These are phyloP conservation scores for Boletus vinaceobasis DNA, from an alignment of 768 basidiomycete species.

Conservation along the genomic window DNA sequence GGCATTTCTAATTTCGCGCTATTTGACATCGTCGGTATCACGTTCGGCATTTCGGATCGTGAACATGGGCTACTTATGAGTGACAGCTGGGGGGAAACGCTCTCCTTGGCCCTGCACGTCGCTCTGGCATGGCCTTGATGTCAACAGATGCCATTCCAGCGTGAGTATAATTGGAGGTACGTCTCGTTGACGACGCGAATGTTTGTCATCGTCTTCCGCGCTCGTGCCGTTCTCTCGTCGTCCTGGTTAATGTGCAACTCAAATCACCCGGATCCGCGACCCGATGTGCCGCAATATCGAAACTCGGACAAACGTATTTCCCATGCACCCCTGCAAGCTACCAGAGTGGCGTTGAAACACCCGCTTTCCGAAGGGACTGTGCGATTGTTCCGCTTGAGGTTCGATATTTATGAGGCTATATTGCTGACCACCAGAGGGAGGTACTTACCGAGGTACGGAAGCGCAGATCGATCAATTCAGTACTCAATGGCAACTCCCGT, in stretches of 20 bases:
- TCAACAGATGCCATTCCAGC: background rate
- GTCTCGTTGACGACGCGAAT: background rate
- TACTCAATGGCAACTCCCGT: slow-evolving; percentile 14
- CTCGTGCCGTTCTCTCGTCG: background rate
- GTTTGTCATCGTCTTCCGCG: background rate
- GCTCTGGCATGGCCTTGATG: background rate
- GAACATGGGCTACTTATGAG: background rate
- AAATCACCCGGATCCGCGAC: background rate
- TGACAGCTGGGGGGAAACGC: background rate
- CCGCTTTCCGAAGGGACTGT: slow-evolving; percentile 2
- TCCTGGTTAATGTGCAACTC: background rate
- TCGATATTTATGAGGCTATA: background rate
- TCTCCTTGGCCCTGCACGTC: background rate
- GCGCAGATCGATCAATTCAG: slow-evolving; percentile 7
- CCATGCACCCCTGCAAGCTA: background rate
- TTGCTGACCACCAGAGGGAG: background rate
- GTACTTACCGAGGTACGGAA: slow-evolving; percentile 1
- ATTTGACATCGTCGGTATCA: background rate
- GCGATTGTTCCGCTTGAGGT: background rate
- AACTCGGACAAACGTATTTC: background rate
- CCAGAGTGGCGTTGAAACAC: slow-evolving; percentile 1
- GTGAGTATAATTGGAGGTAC: background rate
- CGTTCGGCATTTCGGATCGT: background rate
- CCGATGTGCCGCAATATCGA: background rate
- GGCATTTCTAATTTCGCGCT: background rate